A percentile compares a stretch with the other conserved stretches of the same genome.
These are phyloP conservation scores for Coffea eugenioides DNA, from an alignment of 257 asterid genomes.

Conservation along the genomic window DNA sequence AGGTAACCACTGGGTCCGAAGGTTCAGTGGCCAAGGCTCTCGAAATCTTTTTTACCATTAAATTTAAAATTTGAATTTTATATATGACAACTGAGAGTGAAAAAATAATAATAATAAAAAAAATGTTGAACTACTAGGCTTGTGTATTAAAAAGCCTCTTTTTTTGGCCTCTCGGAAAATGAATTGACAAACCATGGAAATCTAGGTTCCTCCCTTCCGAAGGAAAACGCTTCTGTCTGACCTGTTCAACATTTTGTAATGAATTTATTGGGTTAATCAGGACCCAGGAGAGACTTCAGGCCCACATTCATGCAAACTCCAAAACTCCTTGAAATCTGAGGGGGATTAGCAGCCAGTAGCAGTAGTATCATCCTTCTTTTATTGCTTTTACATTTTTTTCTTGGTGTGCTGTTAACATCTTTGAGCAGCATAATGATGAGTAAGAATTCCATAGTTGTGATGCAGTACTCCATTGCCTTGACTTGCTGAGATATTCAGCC, in stretches of 20 bases:
- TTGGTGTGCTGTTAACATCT: neutral
- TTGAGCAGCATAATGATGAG: neutral
- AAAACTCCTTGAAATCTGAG: constrained; percentile 1
- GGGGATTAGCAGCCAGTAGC: neutral
- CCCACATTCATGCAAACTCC: neutral
- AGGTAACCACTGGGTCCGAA: too few species aligned
- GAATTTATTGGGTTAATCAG: neutral
- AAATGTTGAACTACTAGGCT: neutral
- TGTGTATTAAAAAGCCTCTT: neutral
- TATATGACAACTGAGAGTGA: too few species aligned
- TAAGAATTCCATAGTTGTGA: too few species aligned
- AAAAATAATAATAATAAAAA: neutral
- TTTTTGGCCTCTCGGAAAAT: neutral
- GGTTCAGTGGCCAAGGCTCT: too few species aligned
- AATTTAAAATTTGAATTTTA: too few species aligned
- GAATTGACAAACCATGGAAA: neutral
- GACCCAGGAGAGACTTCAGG: neutral
- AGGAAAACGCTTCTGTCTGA: neutral
- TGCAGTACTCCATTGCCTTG: neutral
- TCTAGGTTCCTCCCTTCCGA: neutral
- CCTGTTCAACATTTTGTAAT: neutral
- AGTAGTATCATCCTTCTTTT: neutral
- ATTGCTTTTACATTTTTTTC: neutral
- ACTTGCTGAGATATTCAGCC: neutral
- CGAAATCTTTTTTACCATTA: too few species aligned